Evolutionary conservation across 371 early-diverging fungal species (phyloP), one percentile per base, ranked within the genome.

Genomic region (Mortierella sp.): DNA sequence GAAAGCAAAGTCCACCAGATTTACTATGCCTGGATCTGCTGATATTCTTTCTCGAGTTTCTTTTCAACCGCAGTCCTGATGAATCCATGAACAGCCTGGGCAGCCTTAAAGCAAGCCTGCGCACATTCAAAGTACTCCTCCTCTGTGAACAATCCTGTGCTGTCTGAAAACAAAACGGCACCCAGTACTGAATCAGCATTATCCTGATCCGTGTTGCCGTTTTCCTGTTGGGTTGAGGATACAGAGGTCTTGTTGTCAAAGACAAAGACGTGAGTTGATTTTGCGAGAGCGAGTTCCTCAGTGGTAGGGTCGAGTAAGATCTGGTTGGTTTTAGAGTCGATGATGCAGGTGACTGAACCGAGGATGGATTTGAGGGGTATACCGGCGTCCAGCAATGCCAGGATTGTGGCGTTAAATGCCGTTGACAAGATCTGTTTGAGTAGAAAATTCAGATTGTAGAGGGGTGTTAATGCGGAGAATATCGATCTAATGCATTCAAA

Each of bases 331-430:
- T 86, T 84, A 10, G 72, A 68, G 49, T 89, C 86, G n/a, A 96
- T 84, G 59, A 90, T 90, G 66, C 93, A 94, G 3, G 94, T 89
- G 8, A 94, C 91, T 8, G 95, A 88, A 14, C 92, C 93, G 2
- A 91, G 86, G 72, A 95, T 89, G 12, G 87, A 84, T 55, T 88
- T 92, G 73, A 97, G 76, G 16, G 97, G 95, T n/a, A 97, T 87
- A 39, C 97, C 98, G 12, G 97, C 97, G 80, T 97, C 96, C 63
- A 98, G 68, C 30, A 98, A 88, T 0, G 97, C 97, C 73, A 98
- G 70, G 10, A 92, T 85, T 0, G 92, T 89, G 0, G 96, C 96
- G 76, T 97, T 97, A 45, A 97, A 89, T 0, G 95, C 91, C 9
- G 94, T 90, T 11, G 97, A 75, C 85, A 35, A 94, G 80, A 28